Conservation (phyloP, 208 protist species). For the Leishmania aethiopica region DNA sequence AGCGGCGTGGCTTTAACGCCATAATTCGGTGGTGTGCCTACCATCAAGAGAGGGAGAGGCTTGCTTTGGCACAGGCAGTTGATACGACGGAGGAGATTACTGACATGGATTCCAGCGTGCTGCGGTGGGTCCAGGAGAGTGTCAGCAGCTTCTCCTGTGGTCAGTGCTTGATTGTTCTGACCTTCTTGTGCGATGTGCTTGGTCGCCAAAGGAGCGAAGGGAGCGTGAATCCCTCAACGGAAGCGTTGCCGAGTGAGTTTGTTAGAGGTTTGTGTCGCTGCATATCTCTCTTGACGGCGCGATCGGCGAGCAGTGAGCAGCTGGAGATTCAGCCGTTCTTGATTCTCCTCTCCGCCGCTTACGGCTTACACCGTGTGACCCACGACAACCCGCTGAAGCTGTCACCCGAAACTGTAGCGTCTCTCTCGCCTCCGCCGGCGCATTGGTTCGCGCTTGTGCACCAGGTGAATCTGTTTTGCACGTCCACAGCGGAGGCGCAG, state of each 20-base stretch:
- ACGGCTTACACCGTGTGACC: slow-evolving; percentile 53
- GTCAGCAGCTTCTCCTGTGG: slow-evolving; percentile 60
- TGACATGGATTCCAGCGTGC: slow-evolving; percentile 42
- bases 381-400: slow-evolving; percentile 17
- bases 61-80: background rate
- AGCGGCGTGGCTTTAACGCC: slow-evolving; percentile 61
- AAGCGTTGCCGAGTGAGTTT: background rate
- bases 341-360: slow-evolving; percentile 59
- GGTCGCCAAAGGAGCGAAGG: background rate
- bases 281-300: slow-evolving; percentile 28
- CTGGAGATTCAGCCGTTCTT: slow-evolving; percentile 74
- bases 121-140: slow-evolving; percentile 59
- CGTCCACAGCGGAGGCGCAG: background rate
- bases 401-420: slow-evolving; percentile 7
- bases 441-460: slow-evolving; percentile 68
- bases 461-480: slow-evolving; percentile 31
- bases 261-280: slow-evolving; percentile 3
- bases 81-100: background rate
- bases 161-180: slow-evolving; percentile 70
- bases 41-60: slow-evolving; percentile 41
- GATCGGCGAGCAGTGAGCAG: slow-evolving; percentile 42
- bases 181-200: slow-evolving; percentile 75
- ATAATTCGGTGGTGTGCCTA: slow-evolving; percentile 67
- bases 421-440: slow-evolving; percentile 38
- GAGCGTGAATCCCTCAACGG: background rate